Percentiles rank a stretch among this genome's conserved stretches.
phyloP scores from a whole-genome alignment of 768 basidiomycete genomes.

The Macrolepiota fuliginosa region DNA sequence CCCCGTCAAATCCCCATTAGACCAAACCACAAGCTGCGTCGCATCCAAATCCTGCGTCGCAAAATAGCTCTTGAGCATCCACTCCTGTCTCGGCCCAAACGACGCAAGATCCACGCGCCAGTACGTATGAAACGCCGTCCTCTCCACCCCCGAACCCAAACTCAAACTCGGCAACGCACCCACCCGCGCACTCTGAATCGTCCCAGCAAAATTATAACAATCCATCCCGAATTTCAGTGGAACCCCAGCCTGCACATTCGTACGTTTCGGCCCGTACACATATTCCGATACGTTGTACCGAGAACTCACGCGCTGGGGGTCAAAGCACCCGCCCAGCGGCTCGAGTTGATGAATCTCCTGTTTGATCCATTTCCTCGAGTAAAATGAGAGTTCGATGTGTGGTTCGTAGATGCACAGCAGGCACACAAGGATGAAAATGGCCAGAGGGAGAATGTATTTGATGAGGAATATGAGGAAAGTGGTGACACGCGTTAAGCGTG shows the following conservation, averaged over 20 bases:
- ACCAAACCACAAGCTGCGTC: constrained; percentile 83
- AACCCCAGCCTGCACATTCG: constrained; percentile 79
- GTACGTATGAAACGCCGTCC: constrained; percentile 84
- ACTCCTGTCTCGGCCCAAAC: constrained; percentile 81
- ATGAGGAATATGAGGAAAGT: constrained; percentile 26
- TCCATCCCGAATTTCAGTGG: constrained; percentile 77
- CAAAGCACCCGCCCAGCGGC: constrained; percentile 75
- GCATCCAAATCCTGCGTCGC: constrained; percentile 76
- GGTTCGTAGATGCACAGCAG: constrained; percentile 69
- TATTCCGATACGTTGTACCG: constrained; percentile 66
- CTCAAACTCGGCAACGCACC: neutral
- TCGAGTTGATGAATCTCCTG: constrained; percentile 64
- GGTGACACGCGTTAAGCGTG: constrained; percentile 22
- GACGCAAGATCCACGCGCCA: constrained; percentile 89
- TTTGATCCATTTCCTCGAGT: constrained; percentile 72
- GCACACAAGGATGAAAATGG: constrained; percentile 39
- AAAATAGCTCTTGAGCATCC: constrained; percentile 91
- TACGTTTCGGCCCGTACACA: constrained; percentile 61
- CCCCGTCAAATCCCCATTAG: constrained; percentile 70
- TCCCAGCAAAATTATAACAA: constrained; percentile 92
- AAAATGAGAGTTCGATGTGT: constrained; percentile 83
- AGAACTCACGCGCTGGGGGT: constrained; percentile 54
- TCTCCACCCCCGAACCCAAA: constrained; percentile 34
- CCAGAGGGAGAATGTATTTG: constrained; percentile 41
- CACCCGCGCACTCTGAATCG: constrained; percentile 42